These are phyloP conservation scores for Penicillium sp. DNA, from an alignment of 2,329 filamentous ascomycete genomes.

Conservation along the genomic window DNA sequence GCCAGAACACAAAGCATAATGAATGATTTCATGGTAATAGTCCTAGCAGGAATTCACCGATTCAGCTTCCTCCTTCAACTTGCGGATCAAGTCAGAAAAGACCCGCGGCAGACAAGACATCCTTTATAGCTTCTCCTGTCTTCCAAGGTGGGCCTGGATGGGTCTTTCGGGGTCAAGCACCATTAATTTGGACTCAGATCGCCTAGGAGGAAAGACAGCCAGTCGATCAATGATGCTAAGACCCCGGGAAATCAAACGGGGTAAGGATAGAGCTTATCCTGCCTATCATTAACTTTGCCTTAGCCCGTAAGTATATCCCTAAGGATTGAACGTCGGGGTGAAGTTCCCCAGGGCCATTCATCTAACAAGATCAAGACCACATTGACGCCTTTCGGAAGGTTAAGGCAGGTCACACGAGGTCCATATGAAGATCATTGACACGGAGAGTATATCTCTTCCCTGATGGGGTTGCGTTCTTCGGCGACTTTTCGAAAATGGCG, in stretches of 20 bases:
- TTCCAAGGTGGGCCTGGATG: slow-evolving; percentile 6
- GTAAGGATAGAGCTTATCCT: background rate
- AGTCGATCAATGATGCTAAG: slow-evolving; percentile 16
- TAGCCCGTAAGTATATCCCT: background rate
- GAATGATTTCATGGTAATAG: slow-evolving; percentile 22
- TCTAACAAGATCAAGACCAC: background rate
- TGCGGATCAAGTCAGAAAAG: background rate
- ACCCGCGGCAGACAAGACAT: background rate
- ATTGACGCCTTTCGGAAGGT: background rate
- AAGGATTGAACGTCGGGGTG: background rate
- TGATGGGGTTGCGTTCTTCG: background rate
- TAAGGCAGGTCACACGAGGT: background rate
- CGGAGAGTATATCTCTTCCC: background rate
- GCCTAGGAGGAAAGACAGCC: slow-evolving; percentile 3
- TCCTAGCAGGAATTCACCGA: background rate
- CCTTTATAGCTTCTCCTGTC: background rate
- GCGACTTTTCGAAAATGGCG: background rate
- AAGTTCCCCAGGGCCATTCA: background rate
- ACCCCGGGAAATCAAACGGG: slow-evolving; percentile 1
- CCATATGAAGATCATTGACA: background rate
- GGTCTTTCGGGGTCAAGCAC: background rate
- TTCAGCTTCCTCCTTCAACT: background rate
- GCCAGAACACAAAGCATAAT: slow-evolving; percentile 21
- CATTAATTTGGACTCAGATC: slow-evolving; percentile 1
- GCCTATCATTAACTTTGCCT: background rate